These are phyloP conservation scores for Mariannaea sp. DNA, from an alignment of 2,329 filamentous ascomycete genomes.

Conservation along the genomic window DNA sequence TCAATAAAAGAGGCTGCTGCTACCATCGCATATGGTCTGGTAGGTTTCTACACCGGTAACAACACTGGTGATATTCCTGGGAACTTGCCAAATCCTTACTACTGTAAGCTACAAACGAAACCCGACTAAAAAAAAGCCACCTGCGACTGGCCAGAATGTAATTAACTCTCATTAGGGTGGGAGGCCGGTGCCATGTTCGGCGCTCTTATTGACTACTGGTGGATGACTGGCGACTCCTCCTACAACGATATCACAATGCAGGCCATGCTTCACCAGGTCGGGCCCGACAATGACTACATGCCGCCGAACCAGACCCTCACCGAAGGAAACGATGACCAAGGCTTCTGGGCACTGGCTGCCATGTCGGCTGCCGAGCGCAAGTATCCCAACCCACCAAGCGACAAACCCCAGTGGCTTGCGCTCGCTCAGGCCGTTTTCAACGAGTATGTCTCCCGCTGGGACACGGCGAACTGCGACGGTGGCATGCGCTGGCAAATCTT, in stretches of 20 bases:
- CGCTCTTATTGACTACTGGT: constrained; percentile 73
- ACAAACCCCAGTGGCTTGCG: constrained; percentile 73
- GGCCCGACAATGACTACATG: constrained; percentile 66
- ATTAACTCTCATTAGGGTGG: constrained; percentile 57
- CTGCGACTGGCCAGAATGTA: no score
- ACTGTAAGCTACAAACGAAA: constrained; percentile 59
- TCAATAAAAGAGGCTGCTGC: constrained; percentile 56
- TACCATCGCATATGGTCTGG: constrained; percentile 53
- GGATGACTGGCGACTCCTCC: constrained; percentile 66
- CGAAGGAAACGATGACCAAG: constrained; percentile 75
- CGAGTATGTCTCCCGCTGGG: constrained; percentile 74
- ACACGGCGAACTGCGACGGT: constrained; percentile 66
- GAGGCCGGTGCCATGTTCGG: constrained; percentile 75
- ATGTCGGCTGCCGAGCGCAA: constrained; percentile 79
- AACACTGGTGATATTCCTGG: constrained; percentile 62
- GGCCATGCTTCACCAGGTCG: constrained; percentile 64
- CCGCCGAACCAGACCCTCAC: constrained; percentile 66
- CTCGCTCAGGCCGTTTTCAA: constrained; percentile 82
- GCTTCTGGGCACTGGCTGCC: constrained; percentile 84
- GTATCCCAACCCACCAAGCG: constrained; percentile 68
- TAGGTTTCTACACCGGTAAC: constrained; percentile 61
- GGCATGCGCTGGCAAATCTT: constrained; percentile 88
- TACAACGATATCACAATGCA: constrained; percentile 66
- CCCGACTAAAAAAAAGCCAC: no score
- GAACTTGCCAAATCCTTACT: constrained; percentile 65